A percentile compares a stretch with the other conserved stretches of the same genome.
These are phyloP conservation scores for Alopecurus myosuroides DNA, from an alignment of 176 grass and related monocot genomes.

Conservation along the genomic window DNA sequence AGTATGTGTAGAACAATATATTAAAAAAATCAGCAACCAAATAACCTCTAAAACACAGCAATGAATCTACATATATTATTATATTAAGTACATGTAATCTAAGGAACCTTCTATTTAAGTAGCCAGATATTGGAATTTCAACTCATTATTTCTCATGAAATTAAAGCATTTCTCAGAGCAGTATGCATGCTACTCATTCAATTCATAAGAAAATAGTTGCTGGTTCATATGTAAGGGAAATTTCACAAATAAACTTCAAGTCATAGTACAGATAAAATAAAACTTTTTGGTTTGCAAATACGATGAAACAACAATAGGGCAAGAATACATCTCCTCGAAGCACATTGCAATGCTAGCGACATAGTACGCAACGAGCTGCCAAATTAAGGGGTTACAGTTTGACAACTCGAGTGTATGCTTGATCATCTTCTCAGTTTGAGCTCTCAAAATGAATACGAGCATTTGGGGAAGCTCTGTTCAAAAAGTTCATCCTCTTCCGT, in stretches of 20 bases:
- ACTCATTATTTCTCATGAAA: background rate
- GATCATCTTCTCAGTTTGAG: background rate
- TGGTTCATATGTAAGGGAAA: background rate
- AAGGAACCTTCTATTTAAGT: background rate
- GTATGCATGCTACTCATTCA: background rate
- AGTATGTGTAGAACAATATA: background rate
- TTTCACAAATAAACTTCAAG: background rate
- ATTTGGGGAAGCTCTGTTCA: background rate
- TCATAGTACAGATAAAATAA: background rate
- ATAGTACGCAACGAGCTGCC: background rate
- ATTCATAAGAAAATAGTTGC: background rate
- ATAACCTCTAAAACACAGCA: background rate
- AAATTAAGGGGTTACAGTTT: background rate
- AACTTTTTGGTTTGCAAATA: background rate
- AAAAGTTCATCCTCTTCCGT: background rate
- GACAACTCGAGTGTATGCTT: background rate
- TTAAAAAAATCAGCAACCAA: background rate
- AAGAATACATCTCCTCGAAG: background rate
- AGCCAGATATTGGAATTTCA: background rate
- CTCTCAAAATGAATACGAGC: background rate
- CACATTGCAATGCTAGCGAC: background rate
- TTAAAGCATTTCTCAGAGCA: background rate
- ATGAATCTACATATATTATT: background rate
- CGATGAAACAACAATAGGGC: background rate
- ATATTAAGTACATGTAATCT: background rate